Percentiles rank a stretch among this genome's conserved stretches.
Evolutionary conservation across 2,329 filamentous ascomycete genomes (phyloP).

Genomic region (Magnaporthiopsis incrustans): DNA sequence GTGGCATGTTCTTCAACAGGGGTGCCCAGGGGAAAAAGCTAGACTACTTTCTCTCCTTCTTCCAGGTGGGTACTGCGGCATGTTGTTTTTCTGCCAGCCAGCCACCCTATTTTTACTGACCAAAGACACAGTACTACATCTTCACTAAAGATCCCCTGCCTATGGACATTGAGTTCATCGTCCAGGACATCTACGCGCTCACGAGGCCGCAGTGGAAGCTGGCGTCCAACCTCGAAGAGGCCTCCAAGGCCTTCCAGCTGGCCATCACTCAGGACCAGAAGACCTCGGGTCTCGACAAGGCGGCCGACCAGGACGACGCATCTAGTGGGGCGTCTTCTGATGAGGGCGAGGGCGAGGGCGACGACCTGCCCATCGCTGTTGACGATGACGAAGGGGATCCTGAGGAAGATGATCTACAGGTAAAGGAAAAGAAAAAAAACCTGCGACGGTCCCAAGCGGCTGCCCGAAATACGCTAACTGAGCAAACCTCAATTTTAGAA

Average conservation of each 20-base stretch:
- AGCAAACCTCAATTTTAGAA: slow-evolving; percentile 28
- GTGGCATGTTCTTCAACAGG: slow-evolving; percentile 91
- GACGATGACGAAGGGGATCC: slow-evolving; percentile 48
- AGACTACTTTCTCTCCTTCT: slow-evolving; percentile 93
- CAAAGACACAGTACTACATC: slow-evolving; percentile 66
- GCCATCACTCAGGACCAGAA: slow-evolving; percentile 90
- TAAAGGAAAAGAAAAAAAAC: too few relatives aligned
- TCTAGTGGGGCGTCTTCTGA: slow-evolving; percentile 66
- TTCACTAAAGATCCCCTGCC: slow-evolving; percentile 81
- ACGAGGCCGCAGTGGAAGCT: slow-evolving; percentile 91
- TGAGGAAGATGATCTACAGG: slow-evolving; percentile 42
- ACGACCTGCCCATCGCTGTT: slow-evolving; percentile 53
- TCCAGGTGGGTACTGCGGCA: slow-evolving; percentile 51
- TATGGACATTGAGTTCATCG: slow-evolving; percentile 95
- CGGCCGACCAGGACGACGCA: slow-evolving; percentile 62
- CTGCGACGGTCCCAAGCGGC: too few relatives aligned
- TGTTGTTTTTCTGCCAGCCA: too few relatives aligned
- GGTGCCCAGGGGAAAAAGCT: slow-evolving; percentile 93
- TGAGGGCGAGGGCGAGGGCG: slow-evolving; percentile 51
- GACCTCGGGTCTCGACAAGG: slow-evolving; percentile 61
- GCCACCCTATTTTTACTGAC: neutral
- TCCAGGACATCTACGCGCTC: slow-evolving; percentile 83
- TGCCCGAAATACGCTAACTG: slow-evolving; percentile 4
- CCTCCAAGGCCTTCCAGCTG: slow-evolving; percentile 72
- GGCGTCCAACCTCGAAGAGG: slow-evolving; percentile 72